These are phyloP conservation scores for Cadophora sp. DNA, from an alignment of 2,329 filamentous ascomycete species.

Conservation along the genomic window DNA sequence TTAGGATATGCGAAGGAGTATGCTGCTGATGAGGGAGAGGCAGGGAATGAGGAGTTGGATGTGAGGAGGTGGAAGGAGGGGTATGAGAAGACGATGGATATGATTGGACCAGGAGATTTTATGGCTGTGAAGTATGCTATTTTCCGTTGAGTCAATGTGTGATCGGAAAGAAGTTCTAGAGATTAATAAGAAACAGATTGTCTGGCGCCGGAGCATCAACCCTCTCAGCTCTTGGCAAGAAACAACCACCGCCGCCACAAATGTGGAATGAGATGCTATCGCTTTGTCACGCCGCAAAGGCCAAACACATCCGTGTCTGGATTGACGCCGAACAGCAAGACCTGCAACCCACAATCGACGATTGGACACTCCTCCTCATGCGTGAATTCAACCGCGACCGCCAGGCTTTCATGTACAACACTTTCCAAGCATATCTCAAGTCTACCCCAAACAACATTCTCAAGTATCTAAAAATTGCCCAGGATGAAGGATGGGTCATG, in stretches of 20 bases:
- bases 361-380: constrained; percentile 60
- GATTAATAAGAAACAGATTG: constrained; percentile 43
- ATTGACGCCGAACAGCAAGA: constrained; percentile 61
- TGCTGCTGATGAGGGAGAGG: constrained; percentile 11
- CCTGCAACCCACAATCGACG: constrained; percentile 57
- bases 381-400: constrained; percentile 54
- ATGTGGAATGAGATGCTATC: constrained; percentile 50
- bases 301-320: constrained; percentile 50
- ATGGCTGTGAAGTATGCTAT: constrained; percentile 55
- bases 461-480: constrained; percentile 52
- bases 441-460: constrained; percentile 52
- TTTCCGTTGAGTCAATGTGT: no score
- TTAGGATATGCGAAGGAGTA: constrained; percentile 84
- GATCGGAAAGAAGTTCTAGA: no score
- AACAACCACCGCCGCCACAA: constrained; percentile 49
- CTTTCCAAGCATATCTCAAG: constrained; percentile 60
- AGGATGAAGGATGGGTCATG: constrained; percentile 54
- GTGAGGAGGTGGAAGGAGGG: constrained; percentile 54
- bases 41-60: constrained; percentile 4
- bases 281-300: constrained; percentile 28
- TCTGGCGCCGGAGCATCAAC: constrained; percentile 55
- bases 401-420: constrained; percentile 54
- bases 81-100: constrained; percentile 58
- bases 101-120: constrained; percentile 58
- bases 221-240: constrained; percentile 49